Evolutionary conservation across 768 basidiomycete species (phyloP).

Genomic region (Trametes sanguinea): DNA sequence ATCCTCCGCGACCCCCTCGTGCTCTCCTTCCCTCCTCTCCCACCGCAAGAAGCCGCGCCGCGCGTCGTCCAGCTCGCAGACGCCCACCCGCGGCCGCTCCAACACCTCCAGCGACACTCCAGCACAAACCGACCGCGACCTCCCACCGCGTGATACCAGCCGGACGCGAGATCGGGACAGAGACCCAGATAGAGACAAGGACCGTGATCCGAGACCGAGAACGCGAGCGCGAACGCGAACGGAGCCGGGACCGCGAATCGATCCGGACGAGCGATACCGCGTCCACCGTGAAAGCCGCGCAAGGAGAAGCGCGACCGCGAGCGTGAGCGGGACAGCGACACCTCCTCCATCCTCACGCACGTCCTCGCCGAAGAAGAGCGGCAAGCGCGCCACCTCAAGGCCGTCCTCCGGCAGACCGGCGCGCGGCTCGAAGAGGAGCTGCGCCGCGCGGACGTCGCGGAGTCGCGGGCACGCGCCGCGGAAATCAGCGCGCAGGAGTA

Average conservation of each 20-base stretch:
- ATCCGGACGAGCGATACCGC: slow-evolving; percentile 17
- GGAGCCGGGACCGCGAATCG: slow-evolving; percentile 12
- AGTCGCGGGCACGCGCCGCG: slow-evolving; percentile 51
- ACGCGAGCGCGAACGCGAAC: slow-evolving; percentile 11
- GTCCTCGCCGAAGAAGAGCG: slow-evolving; percentile 57
- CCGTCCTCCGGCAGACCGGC: slow-evolving; percentile 49
- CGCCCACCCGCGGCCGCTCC: slow-evolving; percentile 28
- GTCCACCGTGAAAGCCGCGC: slow-evolving; percentile 25
- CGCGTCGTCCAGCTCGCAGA: slow-evolving; percentile 39
- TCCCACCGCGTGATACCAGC: too few relatives aligned
- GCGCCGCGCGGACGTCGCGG: slow-evolving; percentile 53
- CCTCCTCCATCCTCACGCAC: slow-evolving; percentile 35
- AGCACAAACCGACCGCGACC: not conserved
- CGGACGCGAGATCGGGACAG: not conserved
- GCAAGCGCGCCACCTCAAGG: slow-evolving; percentile 56
- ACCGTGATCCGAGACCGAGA: slow-evolving; percentile 1
- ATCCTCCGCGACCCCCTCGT: slow-evolving; percentile 49
- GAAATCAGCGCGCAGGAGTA: slow-evolving; percentile 50
- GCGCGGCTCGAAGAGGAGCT: slow-evolving; percentile 60
- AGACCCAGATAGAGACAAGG: not conserved
- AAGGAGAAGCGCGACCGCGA: slow-evolving; percentile 38
- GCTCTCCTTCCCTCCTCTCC: slow-evolving; percentile 38
- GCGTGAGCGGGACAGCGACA: slow-evolving; percentile 25
- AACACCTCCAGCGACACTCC: slow-evolving; percentile 27
- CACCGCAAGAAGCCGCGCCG: slow-evolving; percentile 35